Evolutionary conservation across 2,329 filamentous ascomycete species (phyloP).

Genomic region (Fusarium sororula): DNA sequence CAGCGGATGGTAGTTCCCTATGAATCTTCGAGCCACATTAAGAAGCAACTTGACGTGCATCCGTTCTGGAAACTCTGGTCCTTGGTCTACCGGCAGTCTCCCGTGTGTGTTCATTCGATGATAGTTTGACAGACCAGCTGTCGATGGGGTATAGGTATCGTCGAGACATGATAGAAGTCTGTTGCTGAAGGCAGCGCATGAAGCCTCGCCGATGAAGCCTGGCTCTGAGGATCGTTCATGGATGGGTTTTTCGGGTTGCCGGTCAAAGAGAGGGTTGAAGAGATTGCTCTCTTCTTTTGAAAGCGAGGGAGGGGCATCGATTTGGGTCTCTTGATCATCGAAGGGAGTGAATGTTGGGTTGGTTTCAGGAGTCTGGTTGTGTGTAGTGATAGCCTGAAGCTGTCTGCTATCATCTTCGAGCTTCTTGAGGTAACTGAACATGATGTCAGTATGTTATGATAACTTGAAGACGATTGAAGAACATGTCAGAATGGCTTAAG

Average conservation of each 20-base stretch:
- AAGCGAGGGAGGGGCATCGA: conserved; percentile 21
- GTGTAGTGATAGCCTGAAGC: background rate
- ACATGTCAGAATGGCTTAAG: background rate
- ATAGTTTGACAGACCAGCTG: conserved; percentile 42
- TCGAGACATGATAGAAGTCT: conserved; percentile 43
- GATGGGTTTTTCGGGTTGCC: conserved; percentile 25
- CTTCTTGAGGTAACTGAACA: conserved; percentile 26
- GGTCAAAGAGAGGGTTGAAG: conserved; percentile 43
- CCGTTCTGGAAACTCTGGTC: conserved; percentile 34
- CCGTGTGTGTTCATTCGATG: conserved; percentile 21
- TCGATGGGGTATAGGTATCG: conserved; percentile 39
- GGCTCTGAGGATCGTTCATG: conserved; percentile 35
- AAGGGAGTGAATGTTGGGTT: conserved; percentile 14
- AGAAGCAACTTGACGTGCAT: conserved; percentile 45
- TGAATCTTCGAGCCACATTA: conserved; percentile 43
- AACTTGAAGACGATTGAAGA: fast-evolving
- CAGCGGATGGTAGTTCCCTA: conserved; percentile 45
- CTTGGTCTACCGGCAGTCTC: background rate
- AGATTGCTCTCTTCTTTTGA: conserved; percentile 43
- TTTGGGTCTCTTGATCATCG: conserved; percentile 24
- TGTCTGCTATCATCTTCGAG: conserved; percentile 23
- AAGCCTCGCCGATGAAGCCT: conserved; percentile 45
- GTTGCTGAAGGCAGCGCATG: conserved; percentile 45
- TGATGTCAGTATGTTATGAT: background rate
- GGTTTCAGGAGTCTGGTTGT: conserved; percentile 29